Percentiles rank a stretch among this genome's conserved stretches.
Conservation (phyloP, 1,284 basidiomycete genomes). For the Irpex sp. region DNA sequence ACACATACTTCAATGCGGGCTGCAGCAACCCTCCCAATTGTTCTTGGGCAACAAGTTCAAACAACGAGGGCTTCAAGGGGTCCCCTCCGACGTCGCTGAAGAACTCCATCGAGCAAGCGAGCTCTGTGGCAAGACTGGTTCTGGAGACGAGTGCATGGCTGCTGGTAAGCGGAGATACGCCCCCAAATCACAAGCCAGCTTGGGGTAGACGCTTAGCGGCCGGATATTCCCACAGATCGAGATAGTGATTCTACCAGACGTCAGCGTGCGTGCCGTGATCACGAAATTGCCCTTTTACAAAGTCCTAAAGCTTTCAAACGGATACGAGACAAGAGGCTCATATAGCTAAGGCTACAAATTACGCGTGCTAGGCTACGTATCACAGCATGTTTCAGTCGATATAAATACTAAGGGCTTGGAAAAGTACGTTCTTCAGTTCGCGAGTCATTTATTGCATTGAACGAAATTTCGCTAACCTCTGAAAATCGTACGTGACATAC, state of each 20-base stretch:
- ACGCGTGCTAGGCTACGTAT: too few relatives aligned
- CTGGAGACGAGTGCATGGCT: slow-evolving; percentile 4
- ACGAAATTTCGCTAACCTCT: too few relatives aligned
- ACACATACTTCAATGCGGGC: slow-evolving; percentile 92
- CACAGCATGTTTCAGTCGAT: too few relatives aligned
- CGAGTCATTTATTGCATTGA: too few relatives aligned
- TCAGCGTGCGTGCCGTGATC: too few relatives aligned
- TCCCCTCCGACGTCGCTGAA: slow-evolving; percentile 71
- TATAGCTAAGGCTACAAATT: too few relatives aligned
- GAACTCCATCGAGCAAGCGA: slow-evolving; percentile 63
- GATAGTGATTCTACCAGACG: not conserved
- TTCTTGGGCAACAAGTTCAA: slow-evolving; percentile 94
- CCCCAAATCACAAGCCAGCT: slow-evolving; percentile 1
- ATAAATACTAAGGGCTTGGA: too few relatives aligned
- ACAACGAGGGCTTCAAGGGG: slow-evolving; percentile 84
- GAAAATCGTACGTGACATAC: too few relatives aligned
- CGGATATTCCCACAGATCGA: not conserved
- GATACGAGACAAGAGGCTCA: too few relatives aligned
- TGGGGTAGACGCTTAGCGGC: not conserved
- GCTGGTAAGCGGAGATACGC: not conserved
- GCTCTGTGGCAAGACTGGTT: not conserved
- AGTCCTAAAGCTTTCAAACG: too few relatives aligned
- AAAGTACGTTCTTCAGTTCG: too few relatives aligned
- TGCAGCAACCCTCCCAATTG: slow-evolving; percentile 91
- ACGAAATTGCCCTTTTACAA: too few relatives aligned